These are phyloP conservation scores for Phytopythium vexans DNA, from an alignment of 352 stramenopile genomes.

Conservation along the genomic window DNA sequence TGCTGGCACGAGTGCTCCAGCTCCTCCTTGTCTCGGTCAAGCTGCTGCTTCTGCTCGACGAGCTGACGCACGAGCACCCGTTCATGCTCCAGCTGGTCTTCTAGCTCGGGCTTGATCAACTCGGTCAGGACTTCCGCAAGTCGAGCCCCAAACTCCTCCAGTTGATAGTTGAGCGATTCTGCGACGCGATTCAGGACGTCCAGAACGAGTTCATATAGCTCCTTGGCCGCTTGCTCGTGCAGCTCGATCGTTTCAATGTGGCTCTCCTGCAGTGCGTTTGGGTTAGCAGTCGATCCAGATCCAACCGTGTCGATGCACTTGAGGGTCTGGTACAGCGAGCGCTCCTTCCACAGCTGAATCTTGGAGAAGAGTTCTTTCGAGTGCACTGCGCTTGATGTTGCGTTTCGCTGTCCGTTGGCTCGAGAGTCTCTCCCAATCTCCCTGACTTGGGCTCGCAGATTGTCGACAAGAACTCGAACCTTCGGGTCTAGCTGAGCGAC, in stretches of 20 bases:
- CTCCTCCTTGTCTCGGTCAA: constrained; percentile 11
- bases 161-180: constrained; percentile 12
- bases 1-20: constrained; percentile 17
- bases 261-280: constrained; percentile 12
- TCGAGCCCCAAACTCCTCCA: constrained; percentile 32
- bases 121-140: constrained; percentile 21
- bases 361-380: constrained; percentile 18
- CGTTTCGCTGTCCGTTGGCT: background rate
- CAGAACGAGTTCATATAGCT: constrained; percentile 30
- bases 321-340: constrained; percentile 51
- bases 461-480: constrained; percentile 2
- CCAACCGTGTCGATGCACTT: constrained; percentile 30
- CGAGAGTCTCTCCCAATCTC: background rate
- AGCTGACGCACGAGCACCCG: constrained; percentile 16
- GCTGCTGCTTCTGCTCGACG: constrained; percentile 31
- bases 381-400: background rate
- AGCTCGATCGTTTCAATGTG: constrained; percentile 60
- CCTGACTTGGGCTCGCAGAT: constrained; percentile 1
- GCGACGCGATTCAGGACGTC: constrained; percentile 16
- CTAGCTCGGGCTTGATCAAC: constrained; percentile 33
- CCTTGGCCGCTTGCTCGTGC: constrained; percentile 40
- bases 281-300: background rate
- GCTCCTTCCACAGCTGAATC: constrained; percentile 63
- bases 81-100: constrained; percentile 29
- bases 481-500: background rate